Evolutionary conservation across 2,329 filamentous ascomycete species (phyloP).

Genomic region (Ramularia endophylla): DNA sequence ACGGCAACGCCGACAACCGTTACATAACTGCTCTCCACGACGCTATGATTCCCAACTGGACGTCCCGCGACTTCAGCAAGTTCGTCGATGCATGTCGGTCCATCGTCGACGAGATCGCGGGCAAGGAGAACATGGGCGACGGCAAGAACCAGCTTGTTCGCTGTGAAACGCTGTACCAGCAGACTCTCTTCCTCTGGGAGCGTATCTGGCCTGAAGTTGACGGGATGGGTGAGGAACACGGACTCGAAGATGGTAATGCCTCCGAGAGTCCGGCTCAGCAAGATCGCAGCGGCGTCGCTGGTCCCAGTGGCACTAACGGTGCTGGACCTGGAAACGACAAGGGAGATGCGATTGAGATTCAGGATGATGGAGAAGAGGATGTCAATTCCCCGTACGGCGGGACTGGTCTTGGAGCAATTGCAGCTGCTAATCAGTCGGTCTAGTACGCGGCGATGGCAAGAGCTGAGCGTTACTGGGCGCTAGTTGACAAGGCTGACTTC

Average conservation of each 20-base stretch:
- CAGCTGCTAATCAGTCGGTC: constrained; percentile 13
- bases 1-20: constrained; percentile 30
- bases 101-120: constrained; percentile 46
- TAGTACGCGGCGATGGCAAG: no score
- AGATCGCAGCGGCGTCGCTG: constrained; percentile 5
- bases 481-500: no score
- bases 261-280: constrained; percentile 8
- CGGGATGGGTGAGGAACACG: constrained; percentile 44
- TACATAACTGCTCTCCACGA: constrained; percentile 46
- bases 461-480: no score
- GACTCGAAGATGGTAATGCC: constrained; percentile 17
- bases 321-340: constrained; percentile 2
- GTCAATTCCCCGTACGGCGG: constrained; percentile 16
- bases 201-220: constrained; percentile 46
- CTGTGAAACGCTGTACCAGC: constrained; percentile 43
- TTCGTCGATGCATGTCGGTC: constrained; percentile 45
- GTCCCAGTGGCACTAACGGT: constrained; percentile 10
- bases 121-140: constrained; percentile 41
- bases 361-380: constrained; percentile 16
- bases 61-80: constrained; percentile 44
- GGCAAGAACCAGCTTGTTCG: constrained; percentile 43
- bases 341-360: constrained; percentile 13
- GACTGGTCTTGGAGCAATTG: constrained; percentile 17
- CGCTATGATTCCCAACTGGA: constrained; percentile 48
- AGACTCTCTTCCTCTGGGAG: constrained; percentile 44